Base-by-base conservation (phyloP, 108 stramenopile species). In the Cylindrotheca fusiformis region DNA sequence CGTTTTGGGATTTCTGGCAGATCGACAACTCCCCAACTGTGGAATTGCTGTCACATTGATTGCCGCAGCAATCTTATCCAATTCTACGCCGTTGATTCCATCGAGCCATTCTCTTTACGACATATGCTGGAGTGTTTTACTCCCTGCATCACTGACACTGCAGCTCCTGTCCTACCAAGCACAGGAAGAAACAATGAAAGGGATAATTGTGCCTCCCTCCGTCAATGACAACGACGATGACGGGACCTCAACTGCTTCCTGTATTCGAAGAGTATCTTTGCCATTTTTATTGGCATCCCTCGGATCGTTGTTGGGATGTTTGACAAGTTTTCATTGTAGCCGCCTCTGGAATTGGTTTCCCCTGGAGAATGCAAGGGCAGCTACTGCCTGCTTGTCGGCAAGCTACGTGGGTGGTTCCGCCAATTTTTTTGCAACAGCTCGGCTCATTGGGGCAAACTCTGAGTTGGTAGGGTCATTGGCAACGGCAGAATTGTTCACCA, bases 371-470 rank as follows among this genome's bases (percentile, higher is more conserved):
- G 78, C 83, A 24, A 26, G 51, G 41, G 55, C 73, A 12, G 79
- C 83, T 3, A 79, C 80, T 22, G 82, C 80, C 31, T 91, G 90
- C 50, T 52, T 88, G n/a, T 72, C 78, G 45, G 83, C 85, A 28
- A 79, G 80, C 8, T 91, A 82, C 65, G 75, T 91, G 33, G 90
- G 86, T 19, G 90, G 86, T 19, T 80, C 83, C 19, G 83, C 86
- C 28, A 91, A 88, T 27, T 85, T 84, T 58, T 84, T 87, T 48
- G 78, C 78, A 5, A 80, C 85, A 18, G 85, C 82, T 8, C 74
- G 47, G 48, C 46, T 82, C 10, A 52, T 85, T n/a, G 46, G 27
- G 2, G 61, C 70, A 49, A 41, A 56, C 1, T 23, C 69, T 1
- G 33, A 61, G 28, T 31, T 80, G 22, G 48, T 91, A 33, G 75